Evolutionary conservation across 306 rosid species (phyloP).

Genomic region (Dicorynia guianensis): DNA sequence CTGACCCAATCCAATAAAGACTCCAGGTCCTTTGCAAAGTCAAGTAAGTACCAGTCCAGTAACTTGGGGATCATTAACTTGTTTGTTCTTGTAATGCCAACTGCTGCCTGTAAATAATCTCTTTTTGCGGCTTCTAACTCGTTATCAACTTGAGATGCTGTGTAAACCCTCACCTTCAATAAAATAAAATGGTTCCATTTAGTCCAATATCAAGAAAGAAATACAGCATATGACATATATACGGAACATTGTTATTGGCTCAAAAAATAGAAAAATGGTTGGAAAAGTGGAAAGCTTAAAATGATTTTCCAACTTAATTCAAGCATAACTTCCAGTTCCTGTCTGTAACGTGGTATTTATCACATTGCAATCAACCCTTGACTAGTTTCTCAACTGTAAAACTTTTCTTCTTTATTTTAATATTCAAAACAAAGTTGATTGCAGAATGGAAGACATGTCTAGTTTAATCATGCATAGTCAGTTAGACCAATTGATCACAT

Average conservation of each 20-base stretch:
- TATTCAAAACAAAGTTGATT: background rate
- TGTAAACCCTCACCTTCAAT: conserved; percentile 86
- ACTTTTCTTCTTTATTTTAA: background rate
- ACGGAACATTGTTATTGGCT: background rate
- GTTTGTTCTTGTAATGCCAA: conserved; percentile 73
- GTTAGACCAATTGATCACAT: background rate
- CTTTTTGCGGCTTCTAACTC: conserved; percentile 89
- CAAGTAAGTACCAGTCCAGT: conserved; percentile 90
- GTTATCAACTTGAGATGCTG: conserved; percentile 77
- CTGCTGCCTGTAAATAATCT: conserved; percentile 86
- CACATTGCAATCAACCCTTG: background rate
- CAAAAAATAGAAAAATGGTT: background rate
- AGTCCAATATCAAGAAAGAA: conserved; percentile 15
- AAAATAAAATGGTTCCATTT: conserved; percentile 12
- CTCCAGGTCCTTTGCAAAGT: conserved; percentile 90
- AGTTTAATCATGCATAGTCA: background rate
- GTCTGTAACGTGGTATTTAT: background rate
- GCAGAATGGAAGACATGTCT: background rate
- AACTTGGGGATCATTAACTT: conserved; percentile 81
- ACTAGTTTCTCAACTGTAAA: background rate
- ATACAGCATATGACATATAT: background rate
- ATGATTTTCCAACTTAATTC: background rate
- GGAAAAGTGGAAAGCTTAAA: background rate
- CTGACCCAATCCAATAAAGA: conserved; percentile 91
- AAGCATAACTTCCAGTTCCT: background rate